Conservation (phyloP, 345 rosid species). For the Erucastrum elatum region DNA sequence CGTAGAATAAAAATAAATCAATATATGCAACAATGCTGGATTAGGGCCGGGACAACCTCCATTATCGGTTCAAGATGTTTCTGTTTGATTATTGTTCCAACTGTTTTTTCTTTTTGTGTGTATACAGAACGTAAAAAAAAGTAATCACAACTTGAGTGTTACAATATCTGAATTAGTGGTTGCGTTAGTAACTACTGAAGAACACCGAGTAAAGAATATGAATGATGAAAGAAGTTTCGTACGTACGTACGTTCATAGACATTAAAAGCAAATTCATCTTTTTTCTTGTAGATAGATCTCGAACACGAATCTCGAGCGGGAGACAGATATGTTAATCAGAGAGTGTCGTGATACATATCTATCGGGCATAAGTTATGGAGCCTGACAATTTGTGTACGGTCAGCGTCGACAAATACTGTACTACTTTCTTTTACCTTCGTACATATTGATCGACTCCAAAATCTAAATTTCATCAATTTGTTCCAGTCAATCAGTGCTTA, state of each 20-base stretch:
- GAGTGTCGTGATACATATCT: constrained; percentile 27
- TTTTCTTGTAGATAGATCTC: constrained; percentile 17
- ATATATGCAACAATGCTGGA: neutral
- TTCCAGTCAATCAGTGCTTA: constrained; percentile 21
- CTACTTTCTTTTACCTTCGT: constrained; percentile 21
- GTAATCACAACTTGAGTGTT: neutral
- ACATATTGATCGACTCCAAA: constrained; percentile 30
- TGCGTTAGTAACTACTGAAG: neutral
- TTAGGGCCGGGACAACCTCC: constrained; percentile 14
- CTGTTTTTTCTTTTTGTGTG: neutral
- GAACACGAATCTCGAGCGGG: constrained; percentile 33
- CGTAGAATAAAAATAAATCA: neutral
- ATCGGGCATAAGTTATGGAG: constrained; percentile 40
- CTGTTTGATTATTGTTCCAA: neutral
- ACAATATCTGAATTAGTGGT: neutral
- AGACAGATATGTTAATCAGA: constrained; percentile 34
- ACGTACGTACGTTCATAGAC: constrained; percentile 19
- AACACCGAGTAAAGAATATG: neutral
- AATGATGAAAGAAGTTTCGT: constrained; percentile 34
- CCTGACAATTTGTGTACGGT: constrained; percentile 39
- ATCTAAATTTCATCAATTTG: constrained; percentile 4
- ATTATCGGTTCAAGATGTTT: neutral
- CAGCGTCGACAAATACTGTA: constrained; percentile 31
- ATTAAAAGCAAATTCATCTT: constrained; percentile 26
- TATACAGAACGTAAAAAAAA: neutral